These are phyloP conservation scores for Neoboletus magnificus DNA, from an alignment of 768 basidiomycete species.

Conservation along the genomic window DNA sequence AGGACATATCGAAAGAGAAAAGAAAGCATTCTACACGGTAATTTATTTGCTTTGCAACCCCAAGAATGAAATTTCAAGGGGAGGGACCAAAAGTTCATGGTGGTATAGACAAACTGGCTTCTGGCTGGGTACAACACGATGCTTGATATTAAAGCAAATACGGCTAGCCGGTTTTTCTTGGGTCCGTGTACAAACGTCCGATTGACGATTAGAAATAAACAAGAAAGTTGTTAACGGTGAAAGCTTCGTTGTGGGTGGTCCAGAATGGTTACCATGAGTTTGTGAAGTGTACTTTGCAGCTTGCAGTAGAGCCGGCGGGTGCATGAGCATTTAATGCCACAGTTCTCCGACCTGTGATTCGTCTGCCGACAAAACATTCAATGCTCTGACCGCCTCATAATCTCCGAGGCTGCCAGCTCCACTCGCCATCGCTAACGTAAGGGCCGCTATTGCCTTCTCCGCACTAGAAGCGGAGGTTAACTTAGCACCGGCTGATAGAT, in stretches of 20 bases:
- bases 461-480: conserved; percentile 40
- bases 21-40: conserved; percentile 18
- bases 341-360: conserved; percentile 55
- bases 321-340: conserved; percentile 43
- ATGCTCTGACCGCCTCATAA: conserved; percentile 46
- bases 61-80: conserved; percentile 1
- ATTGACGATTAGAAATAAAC: conserved; percentile 28
- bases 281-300: conserved; percentile 5
- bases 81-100: conserved; percentile 8
- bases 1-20: conserved; percentile 18
- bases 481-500: conserved; percentile 1
- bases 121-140: conserved; percentile 26
- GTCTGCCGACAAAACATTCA: conserved; percentile 35
- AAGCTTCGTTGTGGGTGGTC: conserved; percentile 4
- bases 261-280: not conserved
- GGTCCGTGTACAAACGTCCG: conserved; percentile 18
- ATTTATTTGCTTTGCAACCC: conserved; percentile 13
- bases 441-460: conserved; percentile 59
- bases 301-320: not conserved
- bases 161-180: conserved; percentile 14
- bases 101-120: conserved; percentile 25
- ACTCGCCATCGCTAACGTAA: conserved; percentile 58
- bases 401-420: conserved; percentile 60
- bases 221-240: conserved; percentile 10
- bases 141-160: conserved; percentile 25